phyloP scores from a whole-genome alignment of 208 protist genomes.

The Trypanosoma cruzi region DNA sequence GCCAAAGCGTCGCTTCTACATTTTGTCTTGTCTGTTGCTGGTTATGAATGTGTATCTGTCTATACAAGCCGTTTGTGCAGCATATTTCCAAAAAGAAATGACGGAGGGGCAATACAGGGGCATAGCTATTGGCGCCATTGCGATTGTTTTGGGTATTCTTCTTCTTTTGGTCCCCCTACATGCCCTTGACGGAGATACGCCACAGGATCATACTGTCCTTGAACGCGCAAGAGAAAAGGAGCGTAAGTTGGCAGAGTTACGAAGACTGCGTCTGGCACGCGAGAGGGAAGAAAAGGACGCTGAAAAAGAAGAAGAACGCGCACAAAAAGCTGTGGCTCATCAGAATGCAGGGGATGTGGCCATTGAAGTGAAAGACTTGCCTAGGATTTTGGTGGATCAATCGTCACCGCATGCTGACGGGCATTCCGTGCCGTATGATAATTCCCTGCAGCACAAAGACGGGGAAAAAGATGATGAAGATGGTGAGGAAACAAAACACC shows the following conservation, averaged over 20 bases:
- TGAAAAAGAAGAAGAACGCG: not conserved
- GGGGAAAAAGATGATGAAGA: not conserved
- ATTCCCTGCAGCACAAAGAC: not conserved
- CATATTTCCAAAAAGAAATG: constrained; percentile 31
- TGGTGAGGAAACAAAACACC: not conserved
- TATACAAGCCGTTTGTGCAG: constrained; percentile 42
- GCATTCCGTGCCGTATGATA: not conserved
- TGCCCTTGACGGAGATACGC: constrained; percentile 33
- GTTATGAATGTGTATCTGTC: constrained; percentile 62
- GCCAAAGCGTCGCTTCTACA: constrained; percentile 40
- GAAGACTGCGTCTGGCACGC: not conserved
- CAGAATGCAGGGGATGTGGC: not conserved
- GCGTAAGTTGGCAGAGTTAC: constrained; percentile 23
- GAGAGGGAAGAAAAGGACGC: not conserved
- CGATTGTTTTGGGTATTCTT: constrained; percentile 33
- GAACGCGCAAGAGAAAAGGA: constrained; percentile 33
- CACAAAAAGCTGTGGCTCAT: not conserved
- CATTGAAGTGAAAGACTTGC: not conserved
- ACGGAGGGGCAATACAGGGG: constrained; percentile 33
- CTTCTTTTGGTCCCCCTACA: constrained; percentile 29
- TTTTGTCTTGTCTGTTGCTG: constrained; percentile 37
- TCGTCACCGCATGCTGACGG: not conserved
- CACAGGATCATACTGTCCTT: constrained; percentile 43
- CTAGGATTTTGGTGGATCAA: not conserved
- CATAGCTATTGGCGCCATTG: constrained; percentile 46